Evolutionary conservation across 192 early-diverging fungal genomes (phyloP).

Genomic region (Chytriomyces confervae): DNA sequence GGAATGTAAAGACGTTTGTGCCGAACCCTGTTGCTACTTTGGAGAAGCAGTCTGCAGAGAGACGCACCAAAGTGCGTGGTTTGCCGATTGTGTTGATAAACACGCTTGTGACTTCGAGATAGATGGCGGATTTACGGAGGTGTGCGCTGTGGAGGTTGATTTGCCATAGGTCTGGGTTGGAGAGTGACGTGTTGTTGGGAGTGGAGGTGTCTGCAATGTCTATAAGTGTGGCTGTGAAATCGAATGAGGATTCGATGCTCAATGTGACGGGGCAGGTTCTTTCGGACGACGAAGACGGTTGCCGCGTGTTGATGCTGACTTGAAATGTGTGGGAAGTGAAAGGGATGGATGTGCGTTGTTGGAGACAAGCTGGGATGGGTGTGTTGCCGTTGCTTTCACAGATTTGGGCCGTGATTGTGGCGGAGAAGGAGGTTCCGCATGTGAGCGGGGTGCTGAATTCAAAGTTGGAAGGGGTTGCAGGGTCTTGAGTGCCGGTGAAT

Average conservation of each 20-base stretch:
- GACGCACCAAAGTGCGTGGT: neutral
- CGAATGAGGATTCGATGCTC: neutral
- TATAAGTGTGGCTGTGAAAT: neutral
- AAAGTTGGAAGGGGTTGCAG: neutral
- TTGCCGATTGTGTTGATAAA: neutral
- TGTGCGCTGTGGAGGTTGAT: neutral
- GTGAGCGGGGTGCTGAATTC: neutral
- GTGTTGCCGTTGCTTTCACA: neutral
- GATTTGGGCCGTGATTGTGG: neutral
- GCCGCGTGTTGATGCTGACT: neutral
- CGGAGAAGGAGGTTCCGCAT: neutral
- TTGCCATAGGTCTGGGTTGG: neutral
- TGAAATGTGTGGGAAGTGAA: neutral
- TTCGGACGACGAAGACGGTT: neutral
- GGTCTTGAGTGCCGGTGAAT: neutral
- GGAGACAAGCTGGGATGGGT: neutral
- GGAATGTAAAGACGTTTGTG: neutral
- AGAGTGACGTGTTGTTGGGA: neutral
- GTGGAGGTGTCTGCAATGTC: neutral
- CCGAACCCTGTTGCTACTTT: neutral
- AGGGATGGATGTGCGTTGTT: neutral
- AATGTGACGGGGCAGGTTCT: neutral
- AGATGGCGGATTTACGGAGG: neutral
- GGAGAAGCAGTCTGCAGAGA: neutral
- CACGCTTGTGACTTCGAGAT: neutral